Conservation (phyloP, 805 yeast genomes). For the Candida germanica region DNA sequence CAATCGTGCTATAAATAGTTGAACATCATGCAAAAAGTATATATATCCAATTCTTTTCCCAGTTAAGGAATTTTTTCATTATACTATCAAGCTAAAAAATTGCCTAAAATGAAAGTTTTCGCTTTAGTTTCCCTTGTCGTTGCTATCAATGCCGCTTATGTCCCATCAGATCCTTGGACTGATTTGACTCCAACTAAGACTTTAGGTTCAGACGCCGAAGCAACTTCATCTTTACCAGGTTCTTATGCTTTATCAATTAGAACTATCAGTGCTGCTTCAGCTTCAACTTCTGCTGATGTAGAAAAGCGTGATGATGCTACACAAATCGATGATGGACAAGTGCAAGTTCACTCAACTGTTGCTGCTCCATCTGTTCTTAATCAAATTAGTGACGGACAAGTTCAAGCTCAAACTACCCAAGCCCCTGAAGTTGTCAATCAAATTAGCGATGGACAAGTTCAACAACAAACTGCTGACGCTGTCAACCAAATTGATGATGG, state of each 20-base stretch:
- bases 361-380: constrained; percentile 22
- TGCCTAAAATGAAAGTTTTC: constrained; percentile 8
- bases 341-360: constrained; percentile 30
- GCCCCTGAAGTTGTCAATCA: constrained; percentile 22
- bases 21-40: constrained; percentile 1
- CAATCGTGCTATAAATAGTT: neutral
- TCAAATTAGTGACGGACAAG: constrained; percentile 35
- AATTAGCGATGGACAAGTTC: constrained; percentile 20
- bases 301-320: constrained; percentile 18
- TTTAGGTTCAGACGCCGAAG: constrained; percentile 17
- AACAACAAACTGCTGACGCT: constrained; percentile 27
- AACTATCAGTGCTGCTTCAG: constrained; percentile 19
- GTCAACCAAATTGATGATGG: constrained; percentile 31
- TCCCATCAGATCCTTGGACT: constrained; percentile 26
- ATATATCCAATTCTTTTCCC: constrained; percentile 7
- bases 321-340: constrained; percentile 49
- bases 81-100: neutral
- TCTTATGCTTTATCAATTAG: constrained; percentile 31
- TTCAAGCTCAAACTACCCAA: constrained; percentile 27
- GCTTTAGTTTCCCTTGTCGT: constrained; percentile 9
- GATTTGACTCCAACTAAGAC: constrained; percentile 30
- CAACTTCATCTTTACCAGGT: constrained; percentile 26
- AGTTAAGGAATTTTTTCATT: constrained; percentile 3
- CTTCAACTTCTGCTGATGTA: constrained; percentile 10
- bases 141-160: constrained; percentile 18